phyloP scores from a whole-genome alignment of 139 green algal species.

The Picochlorum sp. region DNA sequence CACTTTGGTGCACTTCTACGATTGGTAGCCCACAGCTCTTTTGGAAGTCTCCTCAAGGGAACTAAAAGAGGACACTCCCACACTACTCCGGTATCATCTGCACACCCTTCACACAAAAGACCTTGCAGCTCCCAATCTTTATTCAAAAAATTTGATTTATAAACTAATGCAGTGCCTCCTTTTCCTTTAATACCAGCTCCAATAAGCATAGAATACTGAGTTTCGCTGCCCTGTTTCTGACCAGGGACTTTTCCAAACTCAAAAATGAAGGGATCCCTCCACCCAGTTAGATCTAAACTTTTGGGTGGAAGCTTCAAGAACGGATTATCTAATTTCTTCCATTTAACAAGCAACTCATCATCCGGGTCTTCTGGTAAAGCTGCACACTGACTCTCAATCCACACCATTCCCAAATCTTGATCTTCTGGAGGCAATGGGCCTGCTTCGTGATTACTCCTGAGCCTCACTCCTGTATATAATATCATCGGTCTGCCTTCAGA shows the following conservation, averaged over 20 bases:
- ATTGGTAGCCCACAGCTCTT: not conserved
- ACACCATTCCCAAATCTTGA: conserved; percentile 50
- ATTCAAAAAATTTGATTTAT: conserved; percentile 25
- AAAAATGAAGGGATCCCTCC: conserved; percentile 74
- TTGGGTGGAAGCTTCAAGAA: conserved; percentile 54
- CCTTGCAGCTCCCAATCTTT: conserved; percentile 38
- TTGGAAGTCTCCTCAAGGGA: conserved; percentile 13
- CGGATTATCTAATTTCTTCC: conserved; percentile 55
- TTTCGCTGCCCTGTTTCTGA: not conserved
- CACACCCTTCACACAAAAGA: conserved; percentile 33
- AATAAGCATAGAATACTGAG: conserved; percentile 59
- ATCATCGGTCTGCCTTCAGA: conserved; percentile 44
- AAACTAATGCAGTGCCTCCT: conserved; percentile 54
- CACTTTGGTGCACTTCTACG: not conserved
- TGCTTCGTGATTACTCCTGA: conserved; percentile 44
- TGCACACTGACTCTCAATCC: conserved; percentile 67
- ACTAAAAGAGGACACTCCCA: conserved; percentile 58
- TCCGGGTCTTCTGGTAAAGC: conserved; percentile 38
- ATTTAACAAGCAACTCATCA: conserved; percentile 44
- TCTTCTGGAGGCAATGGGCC: conserved; percentile 23
- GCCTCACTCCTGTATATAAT: conserved; percentile 62
- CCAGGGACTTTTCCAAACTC: conserved; percentile 3
- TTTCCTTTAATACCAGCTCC: conserved; percentile 55
- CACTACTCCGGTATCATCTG: conserved; percentile 37
- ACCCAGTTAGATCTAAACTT: conserved; percentile 51